These are phyloP conservation scores for Coprinellus micaceus DNA, from an alignment of 768 basidiomycete genomes.

Conservation along the genomic window DNA sequence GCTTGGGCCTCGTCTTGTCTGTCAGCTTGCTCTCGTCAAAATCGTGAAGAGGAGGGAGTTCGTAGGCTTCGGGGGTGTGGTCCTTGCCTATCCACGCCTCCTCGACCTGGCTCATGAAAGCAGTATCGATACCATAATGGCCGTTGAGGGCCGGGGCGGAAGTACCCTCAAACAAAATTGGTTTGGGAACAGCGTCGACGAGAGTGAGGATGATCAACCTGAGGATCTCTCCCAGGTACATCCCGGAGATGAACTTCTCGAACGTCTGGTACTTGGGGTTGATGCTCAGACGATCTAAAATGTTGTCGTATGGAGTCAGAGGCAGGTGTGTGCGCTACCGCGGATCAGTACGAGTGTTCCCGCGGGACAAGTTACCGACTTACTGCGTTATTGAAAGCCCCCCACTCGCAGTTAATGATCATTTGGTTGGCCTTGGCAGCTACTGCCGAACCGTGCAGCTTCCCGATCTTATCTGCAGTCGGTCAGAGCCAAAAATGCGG, in stretches of 20 bases:
- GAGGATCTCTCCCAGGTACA: constrained; percentile 96
- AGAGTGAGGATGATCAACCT: constrained; percentile 82
- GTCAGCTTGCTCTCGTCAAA: constrained; percentile 33
- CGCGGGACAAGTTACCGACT: constrained; percentile 22
- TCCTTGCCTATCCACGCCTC: constrained; percentile 61
- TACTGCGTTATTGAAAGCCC: constrained; percentile 93
- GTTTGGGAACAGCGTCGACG: constrained; percentile 67
- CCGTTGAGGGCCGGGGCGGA: constrained; percentile 70
- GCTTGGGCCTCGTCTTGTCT: constrained; percentile 28
- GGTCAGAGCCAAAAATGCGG: neutral
- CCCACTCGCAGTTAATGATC: constrained; percentile 99
- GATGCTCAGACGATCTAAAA: constrained; percentile 89
- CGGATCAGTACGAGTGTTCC: neutral
- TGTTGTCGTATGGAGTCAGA: constrained; percentile 85
- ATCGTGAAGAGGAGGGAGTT: constrained; percentile 33
- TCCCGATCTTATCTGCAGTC: constrained; percentile 64
- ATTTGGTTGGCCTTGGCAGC: constrained; percentile 68
- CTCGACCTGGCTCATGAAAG: constrained; percentile 84
- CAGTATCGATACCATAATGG: constrained; percentile 94
- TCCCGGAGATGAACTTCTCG: constrained; percentile 98
- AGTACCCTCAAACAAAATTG: constrained; percentile 78
- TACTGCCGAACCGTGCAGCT: constrained; percentile 65
- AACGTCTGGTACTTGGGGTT: constrained; percentile 92
- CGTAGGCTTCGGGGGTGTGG: constrained; percentile 22
- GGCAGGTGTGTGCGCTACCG: constrained; percentile 71